These are phyloP conservation scores for Cenococcum geophilum DNA, from an alignment of 495 filamentous ascomycete species.

Conservation along the genomic window DNA sequence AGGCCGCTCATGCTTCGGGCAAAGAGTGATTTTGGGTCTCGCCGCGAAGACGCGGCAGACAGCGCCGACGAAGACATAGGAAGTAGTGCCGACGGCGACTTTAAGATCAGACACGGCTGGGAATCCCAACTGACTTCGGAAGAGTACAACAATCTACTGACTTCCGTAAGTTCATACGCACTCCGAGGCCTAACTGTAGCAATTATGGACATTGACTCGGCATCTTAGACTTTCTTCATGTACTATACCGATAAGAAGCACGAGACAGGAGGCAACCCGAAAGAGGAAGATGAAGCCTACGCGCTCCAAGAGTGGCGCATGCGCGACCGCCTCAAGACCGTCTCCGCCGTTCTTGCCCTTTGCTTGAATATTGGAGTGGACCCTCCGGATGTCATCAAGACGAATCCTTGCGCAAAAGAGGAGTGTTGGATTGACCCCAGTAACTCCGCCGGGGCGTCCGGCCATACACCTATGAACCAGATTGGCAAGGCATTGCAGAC, in stretches of 20 bases:
- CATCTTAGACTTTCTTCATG: conserved; percentile 84
- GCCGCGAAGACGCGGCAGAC: conserved; percentile 15
- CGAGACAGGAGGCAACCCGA: conserved; percentile 90
- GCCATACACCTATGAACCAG: conserved; percentile 80
- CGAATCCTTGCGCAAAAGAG: conserved; percentile 81
- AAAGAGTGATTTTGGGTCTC: conserved; percentile 63
- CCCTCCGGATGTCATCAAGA: conserved; percentile 92
- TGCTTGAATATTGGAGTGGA: conserved; percentile 98
- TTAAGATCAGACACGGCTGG: conserved; percentile 55
- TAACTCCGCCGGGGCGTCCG: conserved; percentile 53
- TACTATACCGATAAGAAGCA: conserved; percentile 97
- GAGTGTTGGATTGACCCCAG: conserved; percentile 97
- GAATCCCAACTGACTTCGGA: conserved; percentile 65
- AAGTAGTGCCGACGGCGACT: conserved; percentile 34
- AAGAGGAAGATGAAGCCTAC: conserved; percentile 52
- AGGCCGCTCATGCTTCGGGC: conserved; percentile 57
- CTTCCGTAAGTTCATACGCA: conserved; percentile 45
- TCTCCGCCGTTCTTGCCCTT: conserved; percentile 86
- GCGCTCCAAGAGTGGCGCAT: conserved; percentile 91
- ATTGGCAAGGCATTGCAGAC: conserved; percentile 93
- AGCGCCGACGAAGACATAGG: conserved; percentile 23
- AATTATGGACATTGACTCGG: not conserved
- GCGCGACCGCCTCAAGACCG: conserved; percentile 92
- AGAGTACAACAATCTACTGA: conserved; percentile 48
- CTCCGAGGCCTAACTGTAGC: too few species aligned